A percentile compares a stretch with the other conserved stretches of the same genome.
Evolutionary conservation across 1,139 yeast genomes (phyloP).

Genomic region (Yamadazyma diddensiae): DNA sequence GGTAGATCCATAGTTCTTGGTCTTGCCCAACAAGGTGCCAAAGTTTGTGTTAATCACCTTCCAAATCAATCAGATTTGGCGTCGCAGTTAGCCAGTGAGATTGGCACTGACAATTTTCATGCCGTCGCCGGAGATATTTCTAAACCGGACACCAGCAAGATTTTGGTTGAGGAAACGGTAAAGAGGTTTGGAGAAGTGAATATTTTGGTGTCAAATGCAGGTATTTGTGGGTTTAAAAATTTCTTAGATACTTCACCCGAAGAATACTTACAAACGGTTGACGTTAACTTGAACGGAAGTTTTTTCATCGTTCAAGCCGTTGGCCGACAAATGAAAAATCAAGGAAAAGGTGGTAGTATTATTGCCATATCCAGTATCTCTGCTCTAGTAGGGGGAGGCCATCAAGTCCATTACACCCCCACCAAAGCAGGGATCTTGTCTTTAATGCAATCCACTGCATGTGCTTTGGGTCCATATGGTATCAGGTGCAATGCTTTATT

Average conservation of each 20-base stretch:
- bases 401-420: slow-evolving; percentile 44
- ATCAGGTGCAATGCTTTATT: slow-evolving; percentile 40
- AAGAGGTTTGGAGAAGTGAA: slow-evolving; percentile 36
- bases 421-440: slow-evolving; percentile 47
- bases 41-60: slow-evolving; percentile 22
- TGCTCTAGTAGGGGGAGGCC: slow-evolving; percentile 38
- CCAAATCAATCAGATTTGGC: slow-evolving; percentile 20
- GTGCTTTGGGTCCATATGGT: slow-evolving; percentile 38
- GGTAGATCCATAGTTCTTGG: slow-evolving; percentile 23
- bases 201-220: slow-evolving; percentile 46
- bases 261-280: slow-evolving; percentile 24
- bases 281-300: slow-evolving; percentile 42
- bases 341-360: slow-evolving; percentile 46
- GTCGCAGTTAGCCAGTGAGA: slow-evolving; percentile 17
- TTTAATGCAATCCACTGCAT: slow-evolving; percentile 42
- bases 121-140: slow-evolving; percentile 43
- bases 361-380: slow-evolving; percentile 40
- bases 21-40: slow-evolving; percentile 20
- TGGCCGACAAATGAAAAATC: slow-evolving; percentile 41
- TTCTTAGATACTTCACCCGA: slow-evolving; percentile 31
- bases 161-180: slow-evolving; percentile 32
- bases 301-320: slow-evolving; percentile 46
- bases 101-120: slow-evolving; percentile 21
- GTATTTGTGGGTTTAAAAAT: slow-evolving; percentile 22
- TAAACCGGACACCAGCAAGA: slow-evolving; percentile 30